phyloP scores from a whole-genome alignment of 2,329 filamentous ascomycete species.

The Phyllosticta capitalensis region DNA sequence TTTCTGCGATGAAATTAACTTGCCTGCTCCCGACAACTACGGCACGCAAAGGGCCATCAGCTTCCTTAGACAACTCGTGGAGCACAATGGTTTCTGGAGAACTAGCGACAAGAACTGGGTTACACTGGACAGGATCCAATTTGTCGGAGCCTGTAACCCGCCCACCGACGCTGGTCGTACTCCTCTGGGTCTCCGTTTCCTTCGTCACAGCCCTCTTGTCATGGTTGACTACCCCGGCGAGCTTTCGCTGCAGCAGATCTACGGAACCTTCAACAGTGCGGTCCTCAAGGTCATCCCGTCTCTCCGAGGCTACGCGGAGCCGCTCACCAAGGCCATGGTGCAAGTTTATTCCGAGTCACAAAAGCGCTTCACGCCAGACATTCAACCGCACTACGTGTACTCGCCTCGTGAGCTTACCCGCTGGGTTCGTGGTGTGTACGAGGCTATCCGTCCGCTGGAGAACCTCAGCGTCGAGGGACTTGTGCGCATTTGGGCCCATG shows the following conservation, averaged over 20 bases:
- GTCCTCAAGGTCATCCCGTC: conserved; percentile 94
- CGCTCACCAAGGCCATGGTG: conserved; percentile 95
- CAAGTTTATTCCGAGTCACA: conserved; percentile 93
- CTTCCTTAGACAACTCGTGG: conserved; percentile 92
- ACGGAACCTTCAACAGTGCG: conserved; percentile 94
- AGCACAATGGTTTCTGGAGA: conserved; percentile 98
- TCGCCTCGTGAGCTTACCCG: conserved; percentile 95
- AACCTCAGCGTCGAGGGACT: conserved; percentile 80
- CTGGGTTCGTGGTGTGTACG: conserved; percentile 96
- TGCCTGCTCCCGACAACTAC: conserved; percentile 95
- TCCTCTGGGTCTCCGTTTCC: conserved; percentile 82
- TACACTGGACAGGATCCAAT: conserved; percentile 93
- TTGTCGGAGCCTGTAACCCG: conserved; percentile 97
- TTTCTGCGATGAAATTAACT: conserved; percentile 99
- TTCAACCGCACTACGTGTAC: conserved; percentile 98
- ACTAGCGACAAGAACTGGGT: conserved; percentile 98
- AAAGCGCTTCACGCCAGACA: conserved; percentile 85
- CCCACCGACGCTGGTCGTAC: conserved; percentile 96
- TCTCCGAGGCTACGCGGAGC: conserved; percentile 87
- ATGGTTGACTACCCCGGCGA: conserved; percentile 99
- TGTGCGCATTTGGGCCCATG: conserved; percentile 95
- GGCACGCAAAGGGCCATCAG: conserved; percentile 95
- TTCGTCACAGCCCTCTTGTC: conserved; percentile 93
- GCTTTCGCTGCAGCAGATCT: conserved; percentile 89
- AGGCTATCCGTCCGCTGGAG: conserved; percentile 89